Evolutionary conservation across 2,329 filamentous ascomycete species (phyloP).

Genomic region (Colletotrichum gigasporum): DNA sequence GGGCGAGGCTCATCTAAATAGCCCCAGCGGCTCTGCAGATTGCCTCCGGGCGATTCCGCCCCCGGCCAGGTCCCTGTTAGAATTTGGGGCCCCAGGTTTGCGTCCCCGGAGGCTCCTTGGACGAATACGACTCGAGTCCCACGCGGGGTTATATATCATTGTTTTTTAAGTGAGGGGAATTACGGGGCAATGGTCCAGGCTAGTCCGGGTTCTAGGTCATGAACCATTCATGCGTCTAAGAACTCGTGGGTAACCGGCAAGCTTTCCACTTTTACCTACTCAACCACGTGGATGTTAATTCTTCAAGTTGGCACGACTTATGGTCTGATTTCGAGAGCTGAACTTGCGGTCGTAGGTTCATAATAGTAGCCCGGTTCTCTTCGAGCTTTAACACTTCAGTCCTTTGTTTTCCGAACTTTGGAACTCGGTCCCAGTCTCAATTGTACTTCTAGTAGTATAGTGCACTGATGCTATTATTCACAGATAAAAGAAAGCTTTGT

Average conservation of each 20-base stretch:
- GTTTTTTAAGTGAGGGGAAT: neutral
- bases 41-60: constrained; percentile 1
- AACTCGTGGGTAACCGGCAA: too few relatives aligned
- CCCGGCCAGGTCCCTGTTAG: neutral
- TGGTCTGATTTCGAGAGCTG: too few relatives aligned
- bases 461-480: too few relatives aligned
- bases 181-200: constrained; percentile 1
- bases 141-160: constrained; percentile 17
- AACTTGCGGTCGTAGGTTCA: too few relatives aligned
- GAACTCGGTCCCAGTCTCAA: too few relatives aligned
- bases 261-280: too few relatives aligned
- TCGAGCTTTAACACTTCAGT: too few relatives aligned
- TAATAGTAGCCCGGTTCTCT: too few relatives aligned
- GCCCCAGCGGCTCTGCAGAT: neutral
- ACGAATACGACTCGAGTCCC: neutral
- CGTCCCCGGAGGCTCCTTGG: neutral
- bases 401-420: too few relatives aligned
- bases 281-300: too few relatives aligned
- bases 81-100: constrained; percentile 8
- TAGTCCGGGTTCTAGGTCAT: neutral
- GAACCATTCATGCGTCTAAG: neutral
- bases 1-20: constrained; percentile 4
- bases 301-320: too few relatives aligned
- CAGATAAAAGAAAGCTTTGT: neutral
- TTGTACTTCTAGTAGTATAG: too few relatives aligned